Evolutionary conservation across 2,329 filamentous ascomycete genomes (phyloP), one percentile per base, ranked within the genome.

Genomic region (Aspergillus candidus): DNA sequence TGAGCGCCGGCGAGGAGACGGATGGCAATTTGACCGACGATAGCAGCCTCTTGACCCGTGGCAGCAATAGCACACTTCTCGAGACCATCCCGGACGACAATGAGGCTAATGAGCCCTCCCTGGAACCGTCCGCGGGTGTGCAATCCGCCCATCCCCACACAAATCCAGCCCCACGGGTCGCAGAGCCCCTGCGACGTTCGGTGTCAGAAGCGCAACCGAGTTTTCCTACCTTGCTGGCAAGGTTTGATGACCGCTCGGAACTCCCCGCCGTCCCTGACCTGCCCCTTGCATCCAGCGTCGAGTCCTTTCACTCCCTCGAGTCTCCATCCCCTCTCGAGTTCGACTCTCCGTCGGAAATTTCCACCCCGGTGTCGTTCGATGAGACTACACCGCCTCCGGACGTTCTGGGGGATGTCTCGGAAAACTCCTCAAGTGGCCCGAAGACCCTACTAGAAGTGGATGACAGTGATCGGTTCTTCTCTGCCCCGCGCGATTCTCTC

Each of bases 231-330:
- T 55, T 69, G 40, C 60, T 66, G 43, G 65, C 60, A 43, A 68
- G 59, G 43, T 70, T 70, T 44, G 59, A 70, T 42, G 57, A 61
- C 31, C 53, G 54, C 5, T 36, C 60, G 6, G 58, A 60, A 42
- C 40, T 49, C 27, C 56, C 60, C 13, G 40, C 46, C 35, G 58
- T 62, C 32, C 56, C 56, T 37, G 59, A 62, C 32, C 48, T 42
- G 31, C 56, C 59, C 7, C 52, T 64, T 10, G 58, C 64, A 15
- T 71, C 67, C 17, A 69, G 64, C 34, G 51, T 60, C 4, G 68
- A 68, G 17, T 72, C 70, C n/a, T 72, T 71, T 40, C 66, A 72
- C 45, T 72, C 71, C 1, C 47, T 59, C 12, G 57, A 60, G 17
- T 47, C 50, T 5, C 46, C 51, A 8, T 55, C 56, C 5, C 54